These are phyloP conservation scores for Aureoboletus auriporus DNA, from an alignment of 768 basidiomycete species.

Conservation along the genomic window DNA sequence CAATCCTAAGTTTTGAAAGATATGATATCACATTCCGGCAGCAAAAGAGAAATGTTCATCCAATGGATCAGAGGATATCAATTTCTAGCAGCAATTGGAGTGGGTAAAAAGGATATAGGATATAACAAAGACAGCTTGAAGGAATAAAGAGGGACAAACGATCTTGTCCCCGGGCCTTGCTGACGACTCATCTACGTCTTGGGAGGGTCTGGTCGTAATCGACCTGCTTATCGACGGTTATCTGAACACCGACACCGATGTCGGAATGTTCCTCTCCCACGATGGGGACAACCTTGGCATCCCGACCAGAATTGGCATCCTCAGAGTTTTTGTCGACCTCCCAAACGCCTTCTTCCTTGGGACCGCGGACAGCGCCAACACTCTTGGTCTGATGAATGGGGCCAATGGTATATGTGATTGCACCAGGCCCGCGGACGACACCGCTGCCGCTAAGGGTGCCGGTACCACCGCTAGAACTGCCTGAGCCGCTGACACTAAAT, in stretches of 20 bases:
- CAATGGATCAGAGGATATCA: not conserved
- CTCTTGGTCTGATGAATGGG: slow-evolving; percentile 54
- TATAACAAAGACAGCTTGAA: no score
- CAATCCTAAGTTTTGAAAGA: not conserved
- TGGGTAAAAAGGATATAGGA: not conserved
- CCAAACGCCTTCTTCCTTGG: slow-evolving; percentile 38
- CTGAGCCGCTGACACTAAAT: slow-evolving; percentile 54
- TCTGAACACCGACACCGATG: slow-evolving; percentile 45
- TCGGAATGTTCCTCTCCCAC: slow-evolving; percentile 26
- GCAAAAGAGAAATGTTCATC: not conserved
- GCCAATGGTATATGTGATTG: slow-evolving; percentile 39
- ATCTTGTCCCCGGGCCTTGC: not conserved
- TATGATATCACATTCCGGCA: no score
- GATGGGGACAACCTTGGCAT: slow-evolving; percentile 37
- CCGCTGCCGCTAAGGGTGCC: slow-evolving; percentile 32
- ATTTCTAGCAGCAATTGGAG: not conserved
- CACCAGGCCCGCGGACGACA: slow-evolving; percentile 26
- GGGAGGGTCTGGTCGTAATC: slow-evolving; percentile 39
- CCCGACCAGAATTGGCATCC: slow-evolving; percentile 28
- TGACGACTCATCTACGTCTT: slow-evolving; percentile 11
- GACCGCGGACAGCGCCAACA: slow-evolving; percentile 37
- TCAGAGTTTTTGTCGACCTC: slow-evolving; percentile 40
- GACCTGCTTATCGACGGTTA: slow-evolving; percentile 55
- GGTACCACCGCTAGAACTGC: slow-evolving; percentile 44
- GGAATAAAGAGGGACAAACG: not conserved